Percentiles rank a stretch among this genome's conserved stretches.
Evolutionary conservation across 306 rosid species (phyloP).

Genomic region (Sesbania bispinosa): DNA sequence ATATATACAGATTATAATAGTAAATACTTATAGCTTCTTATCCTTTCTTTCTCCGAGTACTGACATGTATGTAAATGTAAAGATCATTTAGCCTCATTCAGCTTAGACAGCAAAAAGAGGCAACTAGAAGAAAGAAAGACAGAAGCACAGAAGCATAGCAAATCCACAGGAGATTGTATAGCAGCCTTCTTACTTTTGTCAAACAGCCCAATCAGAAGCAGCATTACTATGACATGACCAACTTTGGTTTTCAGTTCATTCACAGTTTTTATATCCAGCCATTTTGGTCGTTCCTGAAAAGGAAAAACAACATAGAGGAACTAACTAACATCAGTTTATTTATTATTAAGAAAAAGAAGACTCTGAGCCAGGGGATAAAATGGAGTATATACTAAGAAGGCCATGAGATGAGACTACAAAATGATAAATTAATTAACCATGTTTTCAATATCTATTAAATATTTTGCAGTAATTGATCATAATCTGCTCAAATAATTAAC

Average conservation of each 20-base stretch:
- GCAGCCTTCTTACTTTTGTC: slow-evolving; percentile 80
- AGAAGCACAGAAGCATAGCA: slow-evolving; percentile 83
- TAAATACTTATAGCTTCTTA: neutral
- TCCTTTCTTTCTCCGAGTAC: neutral
- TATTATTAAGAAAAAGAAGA: neutral
- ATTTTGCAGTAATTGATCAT: too few relatives aligned
- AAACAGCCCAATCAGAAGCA: slow-evolving; percentile 81
- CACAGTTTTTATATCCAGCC: slow-evolving; percentile 71
- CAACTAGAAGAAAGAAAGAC: slow-evolving; percentile 78
- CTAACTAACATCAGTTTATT: neutral
- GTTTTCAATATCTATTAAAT: too few relatives aligned
- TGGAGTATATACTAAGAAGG: too few relatives aligned
- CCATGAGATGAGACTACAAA: too few relatives aligned
- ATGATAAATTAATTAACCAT: too few relatives aligned
- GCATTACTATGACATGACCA: slow-evolving; percentile 96
- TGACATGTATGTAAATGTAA: neutral
- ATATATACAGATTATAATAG: too few relatives aligned
- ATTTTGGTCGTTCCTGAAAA: slow-evolving; percentile 80
- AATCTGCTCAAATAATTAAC: too few relatives aligned
- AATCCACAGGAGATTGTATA: slow-evolving; percentile 68
- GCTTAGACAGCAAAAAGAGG: slow-evolving; percentile 73
- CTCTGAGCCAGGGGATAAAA: too few relatives aligned
- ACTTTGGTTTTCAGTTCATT: slow-evolving; percentile 88
- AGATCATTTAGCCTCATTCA: slow-evolving; percentile 38
- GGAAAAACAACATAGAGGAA: neutral